Evolutionary conservation across 768 basidiomycete species (phyloP).

Genomic region (Lactarius trivialis): DNA sequence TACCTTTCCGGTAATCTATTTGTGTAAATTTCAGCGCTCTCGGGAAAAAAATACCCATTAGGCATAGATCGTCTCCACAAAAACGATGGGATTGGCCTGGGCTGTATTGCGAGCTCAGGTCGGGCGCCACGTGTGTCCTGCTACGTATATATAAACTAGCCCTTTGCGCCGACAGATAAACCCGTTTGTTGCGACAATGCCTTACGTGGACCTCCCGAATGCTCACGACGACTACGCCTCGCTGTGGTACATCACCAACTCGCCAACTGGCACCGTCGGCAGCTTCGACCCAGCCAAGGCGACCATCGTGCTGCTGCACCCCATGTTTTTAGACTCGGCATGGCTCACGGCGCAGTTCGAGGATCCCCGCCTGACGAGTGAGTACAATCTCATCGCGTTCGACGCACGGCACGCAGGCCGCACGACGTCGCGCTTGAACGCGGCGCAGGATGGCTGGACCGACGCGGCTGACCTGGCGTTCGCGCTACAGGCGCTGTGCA

Average conservation of each 20-base stretch:
- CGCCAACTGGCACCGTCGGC: conserved; percentile 23
- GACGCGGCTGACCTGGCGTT: conserved; percentile 29
- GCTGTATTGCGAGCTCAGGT: not conserved
- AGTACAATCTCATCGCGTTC: conserved; percentile 28
- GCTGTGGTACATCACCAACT: conserved; percentile 29
- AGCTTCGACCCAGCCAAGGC: conserved; percentile 25
- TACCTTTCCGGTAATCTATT: too few species aligned
- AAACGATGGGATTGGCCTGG: not conserved
- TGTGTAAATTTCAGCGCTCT: too few species aligned
- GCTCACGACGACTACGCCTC: conserved; percentile 23
- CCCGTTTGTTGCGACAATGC: conserved; percentile 8
- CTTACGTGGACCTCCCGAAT: conserved; percentile 22
- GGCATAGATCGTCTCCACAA: not conserved
- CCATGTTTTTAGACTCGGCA: conserved; percentile 25
- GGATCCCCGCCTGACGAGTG: conserved; percentile 24
- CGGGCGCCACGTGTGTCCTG: not conserved
- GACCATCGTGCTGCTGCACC: conserved; percentile 27
- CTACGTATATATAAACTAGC: not conserved
- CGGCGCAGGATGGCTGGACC: conserved; percentile 26
- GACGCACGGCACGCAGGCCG: conserved; percentile 26
- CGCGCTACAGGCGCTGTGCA: conserved; percentile 22
- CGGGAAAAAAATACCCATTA: too few species aligned
- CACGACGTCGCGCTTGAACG: conserved; percentile 17
- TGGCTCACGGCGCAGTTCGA: conserved; percentile 27
- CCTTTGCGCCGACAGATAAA: too few species aligned